Evolutionary conservation across 768 basidiomycete species (phyloP).

Genomic region (Leccinum boreale): DNA sequence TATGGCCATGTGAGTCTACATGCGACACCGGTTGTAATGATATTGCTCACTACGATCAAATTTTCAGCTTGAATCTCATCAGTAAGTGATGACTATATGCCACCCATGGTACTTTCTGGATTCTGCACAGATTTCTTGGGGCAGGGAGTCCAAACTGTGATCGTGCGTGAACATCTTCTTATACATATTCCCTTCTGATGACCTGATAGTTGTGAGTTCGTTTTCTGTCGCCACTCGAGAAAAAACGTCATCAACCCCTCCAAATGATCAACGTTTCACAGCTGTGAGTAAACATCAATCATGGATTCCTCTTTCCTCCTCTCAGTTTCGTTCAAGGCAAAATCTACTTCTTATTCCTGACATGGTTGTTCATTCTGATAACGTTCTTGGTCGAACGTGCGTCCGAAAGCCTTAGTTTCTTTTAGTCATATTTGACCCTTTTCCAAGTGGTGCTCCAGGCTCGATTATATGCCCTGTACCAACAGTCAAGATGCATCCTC

Average conservation of each 20-base stretch:
- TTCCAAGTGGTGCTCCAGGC: background rate
- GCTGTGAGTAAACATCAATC: background rate
- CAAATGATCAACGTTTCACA: background rate
- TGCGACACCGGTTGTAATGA: background rate
- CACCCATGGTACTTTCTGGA: background rate
- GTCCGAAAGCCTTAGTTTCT: background rate
- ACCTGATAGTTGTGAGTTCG: constrained; percentile 16
- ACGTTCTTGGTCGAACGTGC: constrained; percentile 4
- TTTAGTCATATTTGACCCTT: background rate
- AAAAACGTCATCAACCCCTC: background rate
- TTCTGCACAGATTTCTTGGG: constrained; percentile 12
- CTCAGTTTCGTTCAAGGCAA: background rate
- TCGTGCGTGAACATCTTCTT: constrained; percentile 3
- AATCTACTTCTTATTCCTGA: constrained; percentile 3
- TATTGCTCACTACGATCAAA: background rate
- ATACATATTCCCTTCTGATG: background rate
- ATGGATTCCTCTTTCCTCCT: background rate
- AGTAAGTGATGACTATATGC: background rate
- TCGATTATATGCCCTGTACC: background rate
- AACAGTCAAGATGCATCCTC: background rate
- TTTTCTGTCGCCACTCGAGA: background rate
- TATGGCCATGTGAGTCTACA: constrained; percentile 7
- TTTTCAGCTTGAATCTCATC: constrained; percentile 9
- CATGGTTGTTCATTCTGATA: constrained; percentile 2
- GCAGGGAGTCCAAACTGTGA: background rate